phyloP scores from a whole-genome alignment of 176 grass and related monocot genomes.

The Eremochloa ophiuroides region DNA sequence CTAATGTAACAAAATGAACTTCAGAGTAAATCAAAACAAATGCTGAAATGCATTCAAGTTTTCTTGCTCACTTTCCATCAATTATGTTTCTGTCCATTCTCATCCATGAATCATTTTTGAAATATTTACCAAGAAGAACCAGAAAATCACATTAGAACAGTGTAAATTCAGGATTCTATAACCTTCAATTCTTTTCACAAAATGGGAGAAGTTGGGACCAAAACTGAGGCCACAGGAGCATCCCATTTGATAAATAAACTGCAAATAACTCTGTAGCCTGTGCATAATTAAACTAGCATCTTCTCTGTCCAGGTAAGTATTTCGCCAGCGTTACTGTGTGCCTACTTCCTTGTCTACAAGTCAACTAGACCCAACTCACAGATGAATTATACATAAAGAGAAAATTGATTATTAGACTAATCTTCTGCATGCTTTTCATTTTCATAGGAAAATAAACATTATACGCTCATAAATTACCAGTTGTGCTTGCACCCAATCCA shows the following conservation, averaged over 20 bases:
- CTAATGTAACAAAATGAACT: background rate
- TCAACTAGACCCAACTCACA: slow-evolving; percentile 8
- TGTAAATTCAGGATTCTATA: background rate
- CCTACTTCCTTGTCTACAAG: background rate
- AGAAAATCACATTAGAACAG: background rate
- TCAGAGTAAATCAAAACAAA: background rate
- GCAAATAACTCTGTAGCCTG: background rate
- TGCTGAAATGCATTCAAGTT: background rate
- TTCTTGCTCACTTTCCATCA: background rate
- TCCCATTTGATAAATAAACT: background rate
- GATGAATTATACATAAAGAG: background rate
- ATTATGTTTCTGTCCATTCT: background rate
- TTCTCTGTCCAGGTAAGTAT: background rate
- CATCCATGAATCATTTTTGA: background rate
- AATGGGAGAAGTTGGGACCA: background rate
- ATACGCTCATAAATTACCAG: slow-evolving; percentile 38
- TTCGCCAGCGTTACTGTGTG: background rate
- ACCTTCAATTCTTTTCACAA: background rate
- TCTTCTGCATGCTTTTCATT: background rate
- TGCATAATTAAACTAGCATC: background rate
- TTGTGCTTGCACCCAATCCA: slow-evolving; percentile 46
- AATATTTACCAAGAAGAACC: background rate
- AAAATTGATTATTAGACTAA: background rate
- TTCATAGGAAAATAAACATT: background rate
- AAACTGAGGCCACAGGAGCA: background rate